Evolutionary conservation across 2,329 filamentous ascomycete species (phyloP), one percentile per base, ranked within the genome.

Genomic region (Sclerotinia subarctica): DNA sequence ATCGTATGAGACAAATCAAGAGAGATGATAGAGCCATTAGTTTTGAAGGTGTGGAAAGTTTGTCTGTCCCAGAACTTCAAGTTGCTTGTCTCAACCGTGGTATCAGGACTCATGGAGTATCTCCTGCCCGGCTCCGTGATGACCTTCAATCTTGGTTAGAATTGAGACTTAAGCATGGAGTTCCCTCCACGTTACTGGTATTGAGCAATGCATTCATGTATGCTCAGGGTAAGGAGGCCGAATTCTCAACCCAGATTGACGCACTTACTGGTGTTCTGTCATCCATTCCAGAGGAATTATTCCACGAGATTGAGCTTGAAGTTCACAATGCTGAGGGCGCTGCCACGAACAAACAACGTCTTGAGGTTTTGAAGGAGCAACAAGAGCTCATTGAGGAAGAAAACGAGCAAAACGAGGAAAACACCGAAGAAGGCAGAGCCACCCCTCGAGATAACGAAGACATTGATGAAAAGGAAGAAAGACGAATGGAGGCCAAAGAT

Each of bases 1-100:
- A 98, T 81, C 92, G 94, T 71, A 99, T 99, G 95, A 89, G 94
- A 75, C 95, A 99, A 81, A 98, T 98, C 84, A 99, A 99, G 88
- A 90, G 94, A 71, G 95, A 99, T 77, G 95, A 99, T 81, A 90
- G 89, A 73, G 93, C 94, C 71, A 99, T 99, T 78, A 91, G 88
- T 78, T 97, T 90, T 77, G 95, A 99, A 80, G 94, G 95, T 46
- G 90, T 99, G 42, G 93, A 96, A 70, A 94, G 90, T 66, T 86
- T 99, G 64, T 96, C 93, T n/a, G 93, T 98, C 0, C 86, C 90
- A 2, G 95, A 99, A 80, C 85, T 99, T 58, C 95, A 98, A 82
- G 91, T 89, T 76, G 95, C 95, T 1, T 96, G 93, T 78, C 93
- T 93, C 54, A 93, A 91, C 72, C 93, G 95, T 73, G 95, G 95